These are phyloP conservation scores for Xylariaceae sp. DNA, from an alignment of 2,329 filamentous ascomycete genomes.

Conservation along the genomic window DNA sequence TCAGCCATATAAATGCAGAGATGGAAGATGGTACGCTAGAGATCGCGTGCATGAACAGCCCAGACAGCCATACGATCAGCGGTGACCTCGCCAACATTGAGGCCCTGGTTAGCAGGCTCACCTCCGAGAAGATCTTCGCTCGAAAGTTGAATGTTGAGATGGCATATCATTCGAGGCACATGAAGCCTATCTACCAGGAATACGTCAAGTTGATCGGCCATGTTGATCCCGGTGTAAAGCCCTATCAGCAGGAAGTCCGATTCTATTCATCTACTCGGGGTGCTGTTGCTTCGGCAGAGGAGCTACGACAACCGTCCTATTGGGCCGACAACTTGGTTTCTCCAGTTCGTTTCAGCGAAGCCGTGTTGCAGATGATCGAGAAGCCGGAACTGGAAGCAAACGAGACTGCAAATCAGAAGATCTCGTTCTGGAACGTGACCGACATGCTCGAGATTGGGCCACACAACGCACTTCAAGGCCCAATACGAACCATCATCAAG, in stretches of 20 bases:
- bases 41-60: slow-evolving; percentile 21
- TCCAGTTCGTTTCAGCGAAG: slow-evolving; percentile 17
- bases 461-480: slow-evolving; percentile 33
- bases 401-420: background rate
- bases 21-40: slow-evolving; percentile 11
- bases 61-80: slow-evolving; percentile 22
- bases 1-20: slow-evolving; percentile 10
- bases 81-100: slow-evolving; percentile 19
- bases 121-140: slow-evolving; percentile 16
- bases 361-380: slow-evolving; percentile 9
- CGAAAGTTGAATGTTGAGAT: slow-evolving; percentile 19
- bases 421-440: slow-evolving; percentile 4
- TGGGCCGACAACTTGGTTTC: slow-evolving; percentile 29
- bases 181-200: slow-evolving; percentile 26
- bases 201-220: slow-evolving; percentile 18
- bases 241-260: slow-evolving; percentile 7
- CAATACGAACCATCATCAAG: slow-evolving; percentile 9
- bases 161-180: slow-evolving; percentile 31
- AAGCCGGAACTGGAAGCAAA: background rate
- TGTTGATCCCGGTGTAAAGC: slow-evolving; percentile 7
- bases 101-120: slow-evolving; percentile 10
- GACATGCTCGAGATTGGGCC: slow-evolving; percentile 22
- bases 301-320: slow-evolving; percentile 24
- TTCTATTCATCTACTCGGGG: slow-evolving; percentile 16
- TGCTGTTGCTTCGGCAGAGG: slow-evolving; percentile 2